Conservation (phyloP, 169 alveolate species). For the Eimeria praecox region DNA sequence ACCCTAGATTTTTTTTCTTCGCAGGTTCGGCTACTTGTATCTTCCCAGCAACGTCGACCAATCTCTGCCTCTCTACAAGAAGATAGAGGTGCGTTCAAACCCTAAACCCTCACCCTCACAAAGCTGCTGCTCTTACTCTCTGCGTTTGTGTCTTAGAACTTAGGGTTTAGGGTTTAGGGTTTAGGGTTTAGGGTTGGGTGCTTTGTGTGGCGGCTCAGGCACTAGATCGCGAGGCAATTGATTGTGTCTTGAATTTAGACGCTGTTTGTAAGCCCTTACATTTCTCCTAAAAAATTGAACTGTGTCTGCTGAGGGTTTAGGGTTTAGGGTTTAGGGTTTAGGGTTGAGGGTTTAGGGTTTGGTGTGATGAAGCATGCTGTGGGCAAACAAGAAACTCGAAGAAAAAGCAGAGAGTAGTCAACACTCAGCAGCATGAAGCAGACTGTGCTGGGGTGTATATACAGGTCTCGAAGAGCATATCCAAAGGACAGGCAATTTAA, state of each 20-base stretch:
- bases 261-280: background rate
- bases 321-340: background rate
- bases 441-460: background rate
- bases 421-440: background rate
- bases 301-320: background rate
- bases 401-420: background rate
- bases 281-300: too few species aligned
- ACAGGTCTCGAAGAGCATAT: background rate
- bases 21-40: background rate
- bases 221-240: slow-evolving; percentile 41
- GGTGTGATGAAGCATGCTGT: too few species aligned
- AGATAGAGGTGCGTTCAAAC: slow-evolving; percentile 12
- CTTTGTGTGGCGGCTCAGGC: slow-evolving; percentile 1
- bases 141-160: background rate
- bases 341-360: background rate
- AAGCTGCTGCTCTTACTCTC: background rate
- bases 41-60: background rate
- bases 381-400: background rate
- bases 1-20: background rate
- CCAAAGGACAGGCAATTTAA: background rate
- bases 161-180: slow-evolving; percentile 31
- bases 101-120: background rate
- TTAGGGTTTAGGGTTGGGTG: too few species aligned
- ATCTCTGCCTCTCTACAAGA: background rate
- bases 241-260: background rate